phyloP scores from a whole-genome alignment of 164 flowering plant genomes.

The Euptelea pleiosperma region DNA sequence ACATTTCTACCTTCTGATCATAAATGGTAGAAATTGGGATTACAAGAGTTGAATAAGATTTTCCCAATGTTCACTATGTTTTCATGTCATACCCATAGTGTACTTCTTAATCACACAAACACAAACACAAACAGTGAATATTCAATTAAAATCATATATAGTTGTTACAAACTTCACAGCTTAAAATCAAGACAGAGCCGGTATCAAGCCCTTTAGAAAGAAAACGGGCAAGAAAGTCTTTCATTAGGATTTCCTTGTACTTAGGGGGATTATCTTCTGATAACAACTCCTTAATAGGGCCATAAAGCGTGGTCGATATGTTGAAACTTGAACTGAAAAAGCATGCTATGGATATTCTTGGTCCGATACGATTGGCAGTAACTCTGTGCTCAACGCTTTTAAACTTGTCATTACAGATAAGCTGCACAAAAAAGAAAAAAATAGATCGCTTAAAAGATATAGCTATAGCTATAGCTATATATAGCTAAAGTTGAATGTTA shows the following conservation, averaged over 20 bases:
- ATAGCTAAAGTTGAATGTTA: too few species aligned
- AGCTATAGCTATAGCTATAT: too few species aligned
- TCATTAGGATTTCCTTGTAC: constrained; percentile 10
- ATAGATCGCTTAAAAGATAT: neutral
- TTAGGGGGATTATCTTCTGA: constrained; percentile 24
- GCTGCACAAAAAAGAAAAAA: constrained; percentile 13
- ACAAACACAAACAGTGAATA: too few species aligned
- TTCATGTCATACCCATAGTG: too few species aligned
- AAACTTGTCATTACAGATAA: constrained; percentile 30
- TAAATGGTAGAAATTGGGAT: too few species aligned
- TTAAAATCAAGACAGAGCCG: too few species aligned
- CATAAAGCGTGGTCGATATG: constrained; percentile 2
- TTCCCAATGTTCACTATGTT: too few species aligned
- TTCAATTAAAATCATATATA: too few species aligned
- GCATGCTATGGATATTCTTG: constrained; percentile 40
- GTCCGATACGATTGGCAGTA: constrained; percentile 19
- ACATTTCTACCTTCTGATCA: too few species aligned
- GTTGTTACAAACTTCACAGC: too few species aligned
- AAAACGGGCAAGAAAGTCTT: neutral
- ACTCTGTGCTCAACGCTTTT: constrained; percentile 38
- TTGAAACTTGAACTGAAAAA: constrained; percentile 11
- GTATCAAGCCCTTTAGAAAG: neutral
- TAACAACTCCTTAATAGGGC: constrained; percentile 29
- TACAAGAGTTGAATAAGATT: too few species aligned
- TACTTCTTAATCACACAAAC: too few species aligned